A percentile compares a stretch with the other conserved stretches of the same genome.
Evolutionary conservation across 331 rosid genomes (phyloP).

Genomic region (Erythrophleum ivorense): DNA sequence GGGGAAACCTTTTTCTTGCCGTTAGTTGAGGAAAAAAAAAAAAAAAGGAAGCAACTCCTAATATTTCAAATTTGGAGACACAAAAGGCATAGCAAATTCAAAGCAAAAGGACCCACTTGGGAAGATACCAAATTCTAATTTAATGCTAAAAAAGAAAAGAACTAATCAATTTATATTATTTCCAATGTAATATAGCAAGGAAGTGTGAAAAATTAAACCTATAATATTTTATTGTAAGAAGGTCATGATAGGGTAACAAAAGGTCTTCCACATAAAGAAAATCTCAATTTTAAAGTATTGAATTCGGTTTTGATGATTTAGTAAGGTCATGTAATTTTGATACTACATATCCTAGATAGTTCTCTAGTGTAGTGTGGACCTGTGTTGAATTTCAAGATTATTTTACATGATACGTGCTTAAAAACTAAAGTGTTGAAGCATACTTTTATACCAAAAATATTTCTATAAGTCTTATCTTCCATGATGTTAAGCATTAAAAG

Average conservation of each 20-base stretch:
- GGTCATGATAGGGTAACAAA: neutral
- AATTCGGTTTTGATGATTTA: neutral
- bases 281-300: neutral
- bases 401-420: neutral
- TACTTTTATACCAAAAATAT: neutral
- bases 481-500: neutral
- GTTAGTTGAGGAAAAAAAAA: constrained; percentile 44
- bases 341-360: neutral
- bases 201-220: neutral
- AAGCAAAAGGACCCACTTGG: constrained; percentile 47
- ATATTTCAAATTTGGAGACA: constrained; percentile 48
- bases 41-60: constrained; percentile 37
- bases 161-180: neutral
- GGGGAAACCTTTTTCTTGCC: constrained; percentile 35
- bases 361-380: constrained; percentile 4
- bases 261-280: constrained; percentile 15
- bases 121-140: constrained; percentile 12
- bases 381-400: neutral
- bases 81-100: constrained; percentile 18
- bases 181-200: neutral
- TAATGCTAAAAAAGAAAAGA: neutral
- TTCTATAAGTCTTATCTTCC: neutral
- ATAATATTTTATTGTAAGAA: neutral
- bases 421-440: neutral
- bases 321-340: neutral